Conservation (phyloP, 2,329 filamentous ascomycete genomes). For the Botrytis deweyae region DNA sequence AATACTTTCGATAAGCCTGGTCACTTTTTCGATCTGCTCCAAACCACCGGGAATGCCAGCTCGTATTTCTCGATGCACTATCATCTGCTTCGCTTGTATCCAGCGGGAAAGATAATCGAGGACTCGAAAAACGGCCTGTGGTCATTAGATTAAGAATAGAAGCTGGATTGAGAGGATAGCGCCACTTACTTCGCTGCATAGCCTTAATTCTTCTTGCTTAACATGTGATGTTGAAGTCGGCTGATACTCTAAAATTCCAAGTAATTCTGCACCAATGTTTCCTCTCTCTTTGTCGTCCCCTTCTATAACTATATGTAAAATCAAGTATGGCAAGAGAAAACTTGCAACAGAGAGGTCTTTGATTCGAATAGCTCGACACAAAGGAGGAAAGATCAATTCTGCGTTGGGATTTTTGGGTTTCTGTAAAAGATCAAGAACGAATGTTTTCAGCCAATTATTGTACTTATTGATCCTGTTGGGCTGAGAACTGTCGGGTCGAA, state of each 20-base stretch:
- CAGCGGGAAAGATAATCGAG: slow-evolving; percentile 91
- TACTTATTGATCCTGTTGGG: slow-evolving; percentile 71
- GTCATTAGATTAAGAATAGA: slow-evolving; percentile 35
- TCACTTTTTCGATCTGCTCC: slow-evolving; percentile 59
- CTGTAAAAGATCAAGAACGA: slow-evolving; percentile 79
- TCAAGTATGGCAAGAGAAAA: slow-evolving; percentile 85
- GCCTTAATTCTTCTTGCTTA: slow-evolving; percentile 72
- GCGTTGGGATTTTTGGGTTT: slow-evolving; percentile 74
- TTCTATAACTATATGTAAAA: slow-evolving; percentile 78
- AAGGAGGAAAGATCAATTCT: slow-evolving; percentile 73
- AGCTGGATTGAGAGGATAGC: not conserved
- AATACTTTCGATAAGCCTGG: slow-evolving; percentile 67
- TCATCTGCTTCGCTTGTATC: slow-evolving; percentile 66
- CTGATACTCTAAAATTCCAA: slow-evolving; percentile 66
- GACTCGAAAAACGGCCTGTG: slow-evolving; percentile 79
- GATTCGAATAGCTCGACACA: slow-evolving; percentile 78
- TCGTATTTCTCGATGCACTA: not conserved
- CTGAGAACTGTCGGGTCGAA: slow-evolving; percentile 46
- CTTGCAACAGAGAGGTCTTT: slow-evolving; percentile 84
- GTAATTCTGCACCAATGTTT: slow-evolving; percentile 70
- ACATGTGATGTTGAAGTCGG: slow-evolving; percentile 52
- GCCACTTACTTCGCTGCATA: slow-evolving; percentile 76
- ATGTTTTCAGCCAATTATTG: slow-evolving; percentile 74
- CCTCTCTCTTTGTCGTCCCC: slow-evolving; percentile 62
- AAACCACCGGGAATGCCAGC: slow-evolving; percentile 44